phyloP scores from a whole-genome alignment of 2,329 filamentous ascomycete species.

The Penicillium sp. region DNA sequence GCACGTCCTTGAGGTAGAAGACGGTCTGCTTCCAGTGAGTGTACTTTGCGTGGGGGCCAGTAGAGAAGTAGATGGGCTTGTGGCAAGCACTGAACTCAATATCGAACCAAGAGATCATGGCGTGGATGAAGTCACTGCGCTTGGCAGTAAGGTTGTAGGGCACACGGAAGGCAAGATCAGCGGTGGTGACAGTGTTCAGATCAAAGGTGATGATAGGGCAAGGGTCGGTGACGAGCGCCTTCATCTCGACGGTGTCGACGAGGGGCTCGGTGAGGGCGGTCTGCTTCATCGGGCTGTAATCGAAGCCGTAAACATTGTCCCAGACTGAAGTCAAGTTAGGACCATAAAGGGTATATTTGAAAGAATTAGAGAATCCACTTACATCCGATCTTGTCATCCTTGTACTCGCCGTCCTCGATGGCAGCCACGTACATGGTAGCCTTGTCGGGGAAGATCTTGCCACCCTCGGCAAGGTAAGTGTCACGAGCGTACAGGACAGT shows the following conservation, averaged over 20 bases:
- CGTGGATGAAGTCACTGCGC: slow-evolving; percentile 93
- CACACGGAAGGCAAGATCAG: slow-evolving; percentile 79
- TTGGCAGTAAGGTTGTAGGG: slow-evolving; percentile 75
- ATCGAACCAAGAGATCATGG: slow-evolving; percentile 97
- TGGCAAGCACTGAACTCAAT: slow-evolving; percentile 98
- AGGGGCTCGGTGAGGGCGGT: slow-evolving; percentile 93
- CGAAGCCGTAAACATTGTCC: slow-evolving; percentile 98
- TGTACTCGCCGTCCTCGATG: slow-evolving; percentile 99
- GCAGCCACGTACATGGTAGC: slow-evolving; percentile 95
- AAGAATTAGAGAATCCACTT: slow-evolving; percentile 44
- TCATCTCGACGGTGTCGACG: slow-evolving; percentile 96
- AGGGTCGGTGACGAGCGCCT: slow-evolving; percentile 94
- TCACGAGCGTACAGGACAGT: slow-evolving; percentile 96
- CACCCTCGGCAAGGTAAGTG: slow-evolving; percentile 80
- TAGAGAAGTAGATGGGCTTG: slow-evolving; percentile 96
- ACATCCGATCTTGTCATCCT: slow-evolving; percentile 99
- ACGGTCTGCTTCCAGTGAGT: slow-evolving; percentile 99
- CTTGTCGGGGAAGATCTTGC: slow-evolving; percentile 98
- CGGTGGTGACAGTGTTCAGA: slow-evolving; percentile 82
- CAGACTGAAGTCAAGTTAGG: slow-evolving; percentile 69
- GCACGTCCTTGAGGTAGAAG: slow-evolving; percentile 91
- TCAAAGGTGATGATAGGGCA: slow-evolving; percentile 82
- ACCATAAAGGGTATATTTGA: slow-evolving; percentile 13
- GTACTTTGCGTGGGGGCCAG: slow-evolving; percentile 96
- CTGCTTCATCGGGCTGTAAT: slow-evolving; percentile 91